A percentile compares a stretch with the other conserved stretches of the same genome.
Evolutionary conservation across 2,329 filamentous ascomycete genomes (phyloP).

Genomic region (Fusarium hostae): DNA sequence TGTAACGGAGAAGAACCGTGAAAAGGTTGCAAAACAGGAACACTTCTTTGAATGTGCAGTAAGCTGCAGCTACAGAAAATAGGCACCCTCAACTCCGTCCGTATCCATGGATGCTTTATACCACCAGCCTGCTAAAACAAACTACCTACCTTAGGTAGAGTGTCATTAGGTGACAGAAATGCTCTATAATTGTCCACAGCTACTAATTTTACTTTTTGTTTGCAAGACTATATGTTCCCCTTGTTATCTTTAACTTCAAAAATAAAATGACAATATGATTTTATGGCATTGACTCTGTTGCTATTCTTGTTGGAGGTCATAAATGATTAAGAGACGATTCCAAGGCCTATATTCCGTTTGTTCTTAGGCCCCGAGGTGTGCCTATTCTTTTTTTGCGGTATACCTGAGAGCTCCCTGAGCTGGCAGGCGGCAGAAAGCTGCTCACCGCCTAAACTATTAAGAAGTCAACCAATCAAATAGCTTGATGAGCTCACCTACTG

Average conservation of each 20-base stretch:
- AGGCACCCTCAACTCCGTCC: not conserved
- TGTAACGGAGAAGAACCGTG: not conserved
- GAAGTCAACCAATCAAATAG: conserved; percentile 41
- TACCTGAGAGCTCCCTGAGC: conserved; percentile 8
- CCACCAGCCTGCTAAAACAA: not conserved
- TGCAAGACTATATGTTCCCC: not conserved
- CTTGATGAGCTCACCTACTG: conserved; percentile 33
- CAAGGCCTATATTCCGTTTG: not conserved
- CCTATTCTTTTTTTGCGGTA: not conserved
- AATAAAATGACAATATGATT: not conserved
- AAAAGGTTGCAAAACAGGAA: not conserved
- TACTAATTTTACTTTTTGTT: not conserved
- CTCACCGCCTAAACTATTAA: conserved; percentile 23
- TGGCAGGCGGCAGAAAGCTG: conserved; percentile 48
- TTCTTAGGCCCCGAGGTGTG: not conserved
- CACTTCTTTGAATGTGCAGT: not conserved
- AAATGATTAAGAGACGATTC: not conserved
- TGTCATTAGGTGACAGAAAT: not conserved
- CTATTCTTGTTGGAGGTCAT: not conserved
- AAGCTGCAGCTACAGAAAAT: conserved; percentile 9
- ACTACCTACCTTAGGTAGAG: not conserved
- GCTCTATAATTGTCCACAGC: not conserved
- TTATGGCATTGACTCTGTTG: not conserved
- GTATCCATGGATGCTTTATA: not conserved
- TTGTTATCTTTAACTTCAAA: not conserved